Base-by-base conservation (phyloP, 176 grass and related monocot genomes). In the Aegilops sharonensis region DNA sequence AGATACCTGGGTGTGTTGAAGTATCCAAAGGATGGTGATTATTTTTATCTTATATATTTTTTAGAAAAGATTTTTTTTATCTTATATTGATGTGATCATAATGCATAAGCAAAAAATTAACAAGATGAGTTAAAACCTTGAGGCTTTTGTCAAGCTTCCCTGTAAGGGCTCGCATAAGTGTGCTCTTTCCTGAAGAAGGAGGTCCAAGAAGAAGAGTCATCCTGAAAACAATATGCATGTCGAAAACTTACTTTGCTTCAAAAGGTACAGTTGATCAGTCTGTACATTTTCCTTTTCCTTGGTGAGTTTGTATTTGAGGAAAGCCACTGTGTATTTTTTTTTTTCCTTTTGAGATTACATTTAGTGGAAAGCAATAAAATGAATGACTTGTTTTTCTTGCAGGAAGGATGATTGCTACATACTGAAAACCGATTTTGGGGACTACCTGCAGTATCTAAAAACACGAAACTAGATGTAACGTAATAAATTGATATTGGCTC, bases 201-300 rank as follows among this genome's bases (percentile, higher is more conserved):
- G 95, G 95, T 72, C 95, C 95, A 64, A 98, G 93, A 82, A 98
- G 91, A 92, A 98, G 93, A 14, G 96, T 95, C 96, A 95, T 92
- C 90, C 96, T 98, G 85, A 68, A 57, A 57, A 57, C 54, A 57
- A 57, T 17, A 57, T 20, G 54, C 15, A 57, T 17, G n/a, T 92
- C 90, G 81, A 84, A 81, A 4, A 62, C 59, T 62, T 62, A 62
- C 9, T 62, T 62, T 62, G 20, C n/a, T 62, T 23, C 21, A 62
- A 62, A 62, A 62, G 20, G n/a, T 62, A 62, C 54, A 57, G 54
- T 21, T 8, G 54, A 57, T 21, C 54, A 21, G 18, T 21, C 54
- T 57, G 7, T 57, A 6, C 15, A 56, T 21, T 57, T 57, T 21
- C 5, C 18, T 20, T 57, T 57, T 57, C 2, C 17, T 57, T 57